Conservation (phyloP, 2,329 filamentous ascomycete species). For the Aspergillus hortae region DNA sequence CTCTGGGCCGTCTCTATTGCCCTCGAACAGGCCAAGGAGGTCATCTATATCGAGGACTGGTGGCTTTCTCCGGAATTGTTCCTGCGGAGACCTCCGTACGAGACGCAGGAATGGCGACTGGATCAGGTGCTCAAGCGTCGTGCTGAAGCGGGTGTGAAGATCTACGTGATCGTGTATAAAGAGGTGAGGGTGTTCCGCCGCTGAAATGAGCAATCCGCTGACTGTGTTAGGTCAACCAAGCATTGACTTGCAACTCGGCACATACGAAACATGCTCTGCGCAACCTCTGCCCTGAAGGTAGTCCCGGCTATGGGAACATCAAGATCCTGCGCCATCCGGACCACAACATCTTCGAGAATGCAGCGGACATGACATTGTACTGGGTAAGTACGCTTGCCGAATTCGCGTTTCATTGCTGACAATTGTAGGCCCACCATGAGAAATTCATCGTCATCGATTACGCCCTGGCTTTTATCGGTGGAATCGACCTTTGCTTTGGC, state of each 20-base stretch:
- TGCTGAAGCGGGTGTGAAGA: constrained; percentile 90
- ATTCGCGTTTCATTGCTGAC: constrained; percentile 3
- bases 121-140: constrained; percentile 83
- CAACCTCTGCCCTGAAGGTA: constrained; percentile 74
- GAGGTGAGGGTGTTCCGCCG: constrained; percentile 49
- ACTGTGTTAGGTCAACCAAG: constrained; percentile 56
- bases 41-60: constrained; percentile 96
- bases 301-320: constrained; percentile 83
- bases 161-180: constrained; percentile 89
- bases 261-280: constrained; percentile 88
- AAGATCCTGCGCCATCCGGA: constrained; percentile 86
- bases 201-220: constrained; percentile 1
- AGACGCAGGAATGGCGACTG: constrained; percentile 79
- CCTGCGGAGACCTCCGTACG: constrained; percentile 76
- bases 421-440: constrained; percentile 74
- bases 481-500: constrained; percentile 91
- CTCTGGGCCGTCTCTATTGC: constrained; percentile 91
- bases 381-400: constrained; percentile 51
- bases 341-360: constrained; percentile 91
- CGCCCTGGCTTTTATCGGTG: constrained; percentile 84
- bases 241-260: constrained; percentile 83
- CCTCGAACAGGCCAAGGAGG: constrained; percentile 83
- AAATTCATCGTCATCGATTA: constrained; percentile 97
- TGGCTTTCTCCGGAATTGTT: constrained; percentile 90
- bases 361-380: constrained; percentile 93